These are phyloP conservation scores for Ceratobasidium sp. DNA, from an alignment of 1,284 basidiomycete genomes.

Conservation along the genomic window DNA sequence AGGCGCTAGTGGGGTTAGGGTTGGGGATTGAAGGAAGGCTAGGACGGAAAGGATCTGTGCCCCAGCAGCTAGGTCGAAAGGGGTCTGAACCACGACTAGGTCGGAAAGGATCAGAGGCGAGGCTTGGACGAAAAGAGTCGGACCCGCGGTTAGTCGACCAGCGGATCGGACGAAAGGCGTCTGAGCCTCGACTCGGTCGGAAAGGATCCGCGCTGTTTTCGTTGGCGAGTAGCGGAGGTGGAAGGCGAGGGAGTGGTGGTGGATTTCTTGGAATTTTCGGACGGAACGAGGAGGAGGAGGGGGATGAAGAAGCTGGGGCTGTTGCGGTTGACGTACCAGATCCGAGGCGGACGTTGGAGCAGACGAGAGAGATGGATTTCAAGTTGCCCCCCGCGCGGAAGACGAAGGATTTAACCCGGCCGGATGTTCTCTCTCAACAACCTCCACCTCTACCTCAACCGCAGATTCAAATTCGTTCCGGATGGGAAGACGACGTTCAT, in stretches of 20 bases:
- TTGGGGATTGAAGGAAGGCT: too few species aligned
- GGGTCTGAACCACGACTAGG: too few species aligned
- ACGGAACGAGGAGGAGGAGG: background rate
- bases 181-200: background rate
- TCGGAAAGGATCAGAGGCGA: background rate
- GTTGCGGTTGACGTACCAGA: background rate
- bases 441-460: too few species aligned
- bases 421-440: too few species aligned
- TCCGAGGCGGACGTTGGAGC: background rate
- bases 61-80: too few species aligned
- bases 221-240: background rate
- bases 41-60: too few species aligned
- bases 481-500: background rate
- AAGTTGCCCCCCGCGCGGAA: slow-evolving; percentile 1
- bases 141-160: too few species aligned
- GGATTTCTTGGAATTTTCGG: background rate
- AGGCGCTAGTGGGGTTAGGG: too few species aligned
- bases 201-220: background rate
- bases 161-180: too few species aligned
- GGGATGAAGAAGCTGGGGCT: background rate
- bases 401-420: slow-evolving; percentile 14
- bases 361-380: background rate
- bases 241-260: background rate
- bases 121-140: background rate
- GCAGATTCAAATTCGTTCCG: background rate